Conservation (phyloP, 768 basidiomycete species). For the Boletus bicolor region DNA sequence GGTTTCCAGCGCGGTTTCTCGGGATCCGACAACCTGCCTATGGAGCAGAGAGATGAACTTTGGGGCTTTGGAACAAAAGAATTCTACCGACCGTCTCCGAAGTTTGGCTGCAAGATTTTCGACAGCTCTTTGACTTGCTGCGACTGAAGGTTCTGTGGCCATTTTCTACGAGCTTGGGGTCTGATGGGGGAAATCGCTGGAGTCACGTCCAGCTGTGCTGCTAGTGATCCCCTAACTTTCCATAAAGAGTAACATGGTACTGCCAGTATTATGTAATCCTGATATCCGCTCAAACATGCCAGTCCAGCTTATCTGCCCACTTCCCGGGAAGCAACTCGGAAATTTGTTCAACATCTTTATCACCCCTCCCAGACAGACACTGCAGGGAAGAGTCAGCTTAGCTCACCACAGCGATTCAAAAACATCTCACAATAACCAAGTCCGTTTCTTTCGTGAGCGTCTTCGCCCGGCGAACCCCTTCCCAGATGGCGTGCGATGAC, state of each 20-base stretch:
- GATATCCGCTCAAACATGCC: slow-evolving; percentile 58
- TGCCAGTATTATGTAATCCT: too few species aligned
- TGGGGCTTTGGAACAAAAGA: slow-evolving; percentile 35
- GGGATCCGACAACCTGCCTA: slow-evolving; percentile 91
- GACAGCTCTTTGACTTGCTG: slow-evolving; percentile 54
- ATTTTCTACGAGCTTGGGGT: slow-evolving; percentile 26
- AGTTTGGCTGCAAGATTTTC: slow-evolving; percentile 69
- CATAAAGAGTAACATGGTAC: slow-evolving; percentile 12
- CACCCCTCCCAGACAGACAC: slow-evolving; percentile 94
- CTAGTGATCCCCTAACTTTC: slow-evolving; percentile 8
- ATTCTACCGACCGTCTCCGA: slow-evolving; percentile 59
- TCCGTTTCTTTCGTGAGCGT: slow-evolving; percentile 80
- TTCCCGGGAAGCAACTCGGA: slow-evolving; percentile 87
- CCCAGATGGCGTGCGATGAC: slow-evolving; percentile 95
- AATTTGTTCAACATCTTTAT: slow-evolving; percentile 98
- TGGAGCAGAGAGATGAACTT: slow-evolving; percentile 2
- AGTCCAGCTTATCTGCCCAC: slow-evolving; percentile 92
- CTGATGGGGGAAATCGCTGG: not conserved
- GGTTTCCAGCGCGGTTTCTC: slow-evolving; percentile 86
- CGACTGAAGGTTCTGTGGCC: slow-evolving; percentile 38
- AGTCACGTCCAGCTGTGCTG: slow-evolving; percentile 11
- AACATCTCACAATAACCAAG: slow-evolving; percentile 77
- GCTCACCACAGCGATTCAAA: slow-evolving; percentile 1
- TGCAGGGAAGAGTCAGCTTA: slow-evolving; percentile 28
- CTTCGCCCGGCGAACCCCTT: slow-evolving; percentile 80